phyloP scores from a whole-genome alignment of 2,329 filamentous ascomycete species.

The Talaromyces funiculosus region DNA sequence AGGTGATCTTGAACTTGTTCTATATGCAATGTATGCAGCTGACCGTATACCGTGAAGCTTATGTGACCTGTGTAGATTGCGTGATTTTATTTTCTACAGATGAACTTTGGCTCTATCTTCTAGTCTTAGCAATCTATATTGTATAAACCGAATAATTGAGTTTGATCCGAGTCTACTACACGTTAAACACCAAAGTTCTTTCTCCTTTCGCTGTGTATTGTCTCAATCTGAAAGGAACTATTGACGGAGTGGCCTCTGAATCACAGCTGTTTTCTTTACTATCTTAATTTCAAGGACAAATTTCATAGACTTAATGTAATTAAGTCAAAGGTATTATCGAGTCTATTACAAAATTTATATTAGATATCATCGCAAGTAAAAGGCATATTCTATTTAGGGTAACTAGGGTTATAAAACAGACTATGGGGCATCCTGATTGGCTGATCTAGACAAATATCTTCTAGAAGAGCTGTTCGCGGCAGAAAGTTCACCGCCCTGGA shows the following conservation, averaged over 20 bases:
- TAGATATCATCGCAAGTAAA: not conserved
- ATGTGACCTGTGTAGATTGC: not conserved
- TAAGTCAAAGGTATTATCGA: too few relatives aligned
- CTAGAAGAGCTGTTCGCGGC: not conserved
- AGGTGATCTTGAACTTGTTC: not conserved
- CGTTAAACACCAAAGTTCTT: not conserved
- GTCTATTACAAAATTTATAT: not conserved
- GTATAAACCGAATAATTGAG: too few relatives aligned
- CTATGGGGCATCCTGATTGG: conserved; percentile 2
- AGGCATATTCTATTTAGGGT: not conserved
- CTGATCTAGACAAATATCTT: not conserved
- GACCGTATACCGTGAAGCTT: not conserved
- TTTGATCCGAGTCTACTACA: not conserved
- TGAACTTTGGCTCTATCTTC: not conserved
- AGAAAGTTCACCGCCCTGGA: conserved; percentile 7
- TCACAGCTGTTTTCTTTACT: not conserved
- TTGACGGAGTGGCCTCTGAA: not conserved
- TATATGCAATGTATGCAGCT: not conserved
- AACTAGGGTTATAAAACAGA: not conserved
- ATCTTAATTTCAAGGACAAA: not conserved
- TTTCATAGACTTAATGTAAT: too few relatives aligned
- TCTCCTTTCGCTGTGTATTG: not conserved
- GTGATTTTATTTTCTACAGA: not conserved
- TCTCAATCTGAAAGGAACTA: not conserved
- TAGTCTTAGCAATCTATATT: too few relatives aligned